A percentile compares a stretch with the other conserved stretches of the same genome.
Evolutionary conservation across 176 grass and related monocot species (phyloP).

Genomic region (Zea mays): Zm-B73-REFERENCE-NAM-5.0 NC_050099.1:184574501-184575000

Average conservation of each 20-base stretch:
- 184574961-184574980: conserved; percentile 61
- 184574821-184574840: conserved; percentile 48
- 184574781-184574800: not conserved
- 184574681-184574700: not conserved
- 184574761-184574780: not conserved
- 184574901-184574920: not conserved
- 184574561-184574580: not conserved
- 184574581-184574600: no score
- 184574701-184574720: not conserved
- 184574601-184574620: not conserved
- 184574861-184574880: conserved; percentile 55
- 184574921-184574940: conserved; percentile 4
- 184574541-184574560: not conserved
- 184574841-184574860: conserved; percentile 22
- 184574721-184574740: not conserved
- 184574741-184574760: not conserved
- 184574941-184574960: not conserved
- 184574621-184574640: not conserved
- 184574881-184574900: not conserved
- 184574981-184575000: conserved; percentile 41
- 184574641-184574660: no score
- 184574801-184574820: conserved; percentile 32
- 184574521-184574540: not conserved
- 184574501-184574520: not conserved
- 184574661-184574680: not conserved